These are phyloP conservation scores for Capronia coronata DNA, from an alignment of 2,329 filamentous ascomycete genomes.

Conservation along the genomic window DNA sequence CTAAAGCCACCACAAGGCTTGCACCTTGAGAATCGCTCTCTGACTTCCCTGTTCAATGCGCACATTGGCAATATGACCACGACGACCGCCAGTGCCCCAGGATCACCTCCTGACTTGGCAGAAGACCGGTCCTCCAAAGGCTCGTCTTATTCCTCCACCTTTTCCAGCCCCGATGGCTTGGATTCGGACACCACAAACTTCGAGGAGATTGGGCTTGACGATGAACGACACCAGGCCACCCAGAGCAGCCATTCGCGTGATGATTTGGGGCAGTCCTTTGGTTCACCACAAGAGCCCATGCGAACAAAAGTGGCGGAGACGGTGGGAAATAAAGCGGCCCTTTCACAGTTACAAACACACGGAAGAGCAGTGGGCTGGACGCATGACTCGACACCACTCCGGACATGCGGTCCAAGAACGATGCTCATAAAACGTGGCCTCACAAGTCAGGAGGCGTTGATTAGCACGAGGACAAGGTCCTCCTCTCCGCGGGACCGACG, in stretches of 20 bases:
- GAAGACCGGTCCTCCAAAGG: slow-evolving; percentile 85
- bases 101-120: slow-evolving; percentile 71
- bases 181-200: slow-evolving; percentile 74
- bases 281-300: slow-evolving; percentile 30
- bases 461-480: slow-evolving; percentile 18
- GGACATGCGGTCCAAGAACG: slow-evolving; percentile 5
- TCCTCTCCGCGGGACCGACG: slow-evolving; percentile 21
- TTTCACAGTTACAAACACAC: slow-evolving; percentile 20
- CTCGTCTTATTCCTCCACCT: slow-evolving; percentile 74
- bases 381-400: slow-evolving; percentile 11
- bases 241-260: slow-evolving; percentile 17
- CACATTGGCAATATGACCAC: slow-evolving; percentile 38
- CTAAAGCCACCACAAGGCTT: slow-evolving; percentile 9
- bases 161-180: slow-evolving; percentile 53
- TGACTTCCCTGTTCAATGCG: slow-evolving; percentile 13
- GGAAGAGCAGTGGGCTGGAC: slow-evolving; percentile 1
- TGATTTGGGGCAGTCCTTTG: too few species aligned
- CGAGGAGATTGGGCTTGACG: slow-evolving; percentile 84
- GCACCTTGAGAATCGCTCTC: slow-evolving; percentile 15
- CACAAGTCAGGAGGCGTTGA: slow-evolving; percentile 16
- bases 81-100: slow-evolving; percentile 44
- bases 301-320: slow-evolving; percentile 7
- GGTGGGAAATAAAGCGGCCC: slow-evolving; percentile 8
- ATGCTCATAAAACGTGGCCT: slow-evolving; percentile 14
- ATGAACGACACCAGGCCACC: slow-evolving; percentile 47